A percentile compares a stretch with the other conserved stretches of the same genome.
phyloP scores from a whole-genome alignment of 179 eudicot species.

The Actinidia arguta region DNA sequence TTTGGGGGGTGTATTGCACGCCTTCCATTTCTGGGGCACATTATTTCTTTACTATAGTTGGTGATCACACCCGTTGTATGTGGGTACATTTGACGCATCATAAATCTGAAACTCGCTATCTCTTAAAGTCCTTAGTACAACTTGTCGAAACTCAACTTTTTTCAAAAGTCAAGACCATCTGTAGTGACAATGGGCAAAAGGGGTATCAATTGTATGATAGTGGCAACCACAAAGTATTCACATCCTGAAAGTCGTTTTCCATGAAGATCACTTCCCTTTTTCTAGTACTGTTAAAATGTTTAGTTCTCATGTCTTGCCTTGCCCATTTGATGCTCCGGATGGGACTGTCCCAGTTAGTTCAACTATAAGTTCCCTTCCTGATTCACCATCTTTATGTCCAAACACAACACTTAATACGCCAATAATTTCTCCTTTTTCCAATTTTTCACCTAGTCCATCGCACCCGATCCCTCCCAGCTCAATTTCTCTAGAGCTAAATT shows the following conservation, averaged over 20 bases:
- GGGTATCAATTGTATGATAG: background rate
- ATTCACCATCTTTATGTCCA: background rate
- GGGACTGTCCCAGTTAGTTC: background rate
- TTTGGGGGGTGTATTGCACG: slow-evolving; percentile 3
- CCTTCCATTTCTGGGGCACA: background rate
- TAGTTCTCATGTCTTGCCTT: background rate
- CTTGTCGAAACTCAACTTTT: background rate
- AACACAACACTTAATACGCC: background rate
- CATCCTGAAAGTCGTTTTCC: background rate
- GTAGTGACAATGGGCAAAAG: background rate
- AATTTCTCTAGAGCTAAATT: background rate
- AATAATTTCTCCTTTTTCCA: background rate
- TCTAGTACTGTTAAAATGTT: background rate
- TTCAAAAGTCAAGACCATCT: background rate
- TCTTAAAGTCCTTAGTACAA: background rate
- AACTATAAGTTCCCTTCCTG: background rate
- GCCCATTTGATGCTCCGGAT: background rate
- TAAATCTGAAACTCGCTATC: background rate
- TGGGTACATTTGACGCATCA: background rate
- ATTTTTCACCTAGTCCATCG: too few species aligned
- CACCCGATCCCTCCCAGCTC: background rate
- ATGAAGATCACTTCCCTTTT: background rate
- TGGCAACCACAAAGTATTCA: background rate
- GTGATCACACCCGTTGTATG: background rate
- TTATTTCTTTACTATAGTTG: slow-evolving; percentile 3